Percentiles rank a stretch among this genome's conserved stretches.
phyloP scores from a whole-genome alignment of 2,329 filamentous ascomycete species.

The Arachnomyces sp. region DNA sequence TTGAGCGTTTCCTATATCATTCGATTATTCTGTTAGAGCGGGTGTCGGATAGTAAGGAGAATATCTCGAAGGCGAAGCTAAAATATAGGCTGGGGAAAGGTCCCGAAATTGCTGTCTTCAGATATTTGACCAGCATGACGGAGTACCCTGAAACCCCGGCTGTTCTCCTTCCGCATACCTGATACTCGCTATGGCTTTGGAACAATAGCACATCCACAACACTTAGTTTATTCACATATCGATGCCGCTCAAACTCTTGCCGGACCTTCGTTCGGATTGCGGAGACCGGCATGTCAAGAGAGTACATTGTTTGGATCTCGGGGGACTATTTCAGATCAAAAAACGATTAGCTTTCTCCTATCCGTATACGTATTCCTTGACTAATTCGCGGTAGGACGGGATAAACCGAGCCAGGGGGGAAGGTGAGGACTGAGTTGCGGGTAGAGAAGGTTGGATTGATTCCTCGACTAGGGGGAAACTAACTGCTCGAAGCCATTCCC shows the following conservation, averaged over 20 bases:
- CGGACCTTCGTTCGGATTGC: slow-evolving; percentile 85
- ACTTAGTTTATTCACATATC: slow-evolving; percentile 81
- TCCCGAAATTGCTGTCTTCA: not conserved
- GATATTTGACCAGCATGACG: not conserved
- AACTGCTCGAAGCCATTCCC: slow-evolving; percentile 95
- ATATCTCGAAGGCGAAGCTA: no score
- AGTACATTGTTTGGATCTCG: slow-evolving; percentile 97
- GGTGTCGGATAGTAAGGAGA: no score
- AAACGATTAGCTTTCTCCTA: no score
- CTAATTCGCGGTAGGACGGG: slow-evolving; percentile 3
- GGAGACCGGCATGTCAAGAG: slow-evolving; percentile 78
- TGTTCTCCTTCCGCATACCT: slow-evolving; percentile 54
- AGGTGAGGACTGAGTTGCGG: not conserved
- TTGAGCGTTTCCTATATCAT: slow-evolving; percentile 94
- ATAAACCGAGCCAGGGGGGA: not conserved
- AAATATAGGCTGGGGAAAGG: not conserved
- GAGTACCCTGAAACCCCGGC: not conserved
- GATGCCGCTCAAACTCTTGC: slow-evolving; percentile 92
- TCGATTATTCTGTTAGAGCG: no score
- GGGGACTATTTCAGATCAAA: slow-evolving; percentile 59
- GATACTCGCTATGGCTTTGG: slow-evolving; percentile 88
- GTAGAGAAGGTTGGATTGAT: not conserved
- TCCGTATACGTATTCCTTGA: slow-evolving; percentile 6
- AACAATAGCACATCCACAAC: slow-evolving; percentile 85
- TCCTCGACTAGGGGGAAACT: slow-evolving; percentile 36